These are phyloP conservation scores for Leucoagaricus sp. DNA, from an alignment of 1,284 basidiomycete genomes.

Conservation along the genomic window DNA sequence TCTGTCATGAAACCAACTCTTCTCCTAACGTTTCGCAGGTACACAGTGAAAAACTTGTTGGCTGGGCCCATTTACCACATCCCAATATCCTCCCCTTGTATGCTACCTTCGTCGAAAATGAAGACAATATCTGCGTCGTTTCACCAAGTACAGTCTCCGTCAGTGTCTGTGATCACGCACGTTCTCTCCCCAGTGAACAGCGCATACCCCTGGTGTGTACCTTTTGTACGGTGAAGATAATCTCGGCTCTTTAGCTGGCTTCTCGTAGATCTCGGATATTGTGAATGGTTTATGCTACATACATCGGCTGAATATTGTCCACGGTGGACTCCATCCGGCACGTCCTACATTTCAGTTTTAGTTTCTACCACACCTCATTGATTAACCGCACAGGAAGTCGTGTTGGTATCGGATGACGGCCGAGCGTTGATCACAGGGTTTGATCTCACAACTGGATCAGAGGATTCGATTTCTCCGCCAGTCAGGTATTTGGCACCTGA, in stretches of 20 bases:
- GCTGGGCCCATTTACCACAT: not conserved
- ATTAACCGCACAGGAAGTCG: not conserved
- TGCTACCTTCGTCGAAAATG: not conserved
- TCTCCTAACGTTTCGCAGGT: not conserved
- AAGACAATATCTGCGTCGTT: not conserved
- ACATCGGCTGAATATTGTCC: not conserved
- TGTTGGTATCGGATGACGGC: not conserved
- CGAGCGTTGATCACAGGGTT: not conserved
- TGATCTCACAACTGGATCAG: not conserved
- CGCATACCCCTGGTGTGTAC: not conserved
- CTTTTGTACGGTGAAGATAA: not conserved
- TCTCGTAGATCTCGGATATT: not conserved
- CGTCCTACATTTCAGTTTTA: not conserved
- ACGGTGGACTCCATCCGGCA: not conserved
- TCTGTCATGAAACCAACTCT: not conserved
- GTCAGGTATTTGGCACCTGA: not conserved
- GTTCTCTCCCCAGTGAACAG: not conserved
- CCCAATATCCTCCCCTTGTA: not conserved
- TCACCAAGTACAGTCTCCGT: not conserved
- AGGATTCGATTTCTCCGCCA: not conserved
- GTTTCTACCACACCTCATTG: not conserved
- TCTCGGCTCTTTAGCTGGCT: not conserved
- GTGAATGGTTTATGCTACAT: not conserved
- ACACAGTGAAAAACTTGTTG: not conserved
- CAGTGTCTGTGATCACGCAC: not conserved